Conservation (phyloP, 2,329 filamentous ascomycete species). For the Colletotrichum somersetense region DNA sequence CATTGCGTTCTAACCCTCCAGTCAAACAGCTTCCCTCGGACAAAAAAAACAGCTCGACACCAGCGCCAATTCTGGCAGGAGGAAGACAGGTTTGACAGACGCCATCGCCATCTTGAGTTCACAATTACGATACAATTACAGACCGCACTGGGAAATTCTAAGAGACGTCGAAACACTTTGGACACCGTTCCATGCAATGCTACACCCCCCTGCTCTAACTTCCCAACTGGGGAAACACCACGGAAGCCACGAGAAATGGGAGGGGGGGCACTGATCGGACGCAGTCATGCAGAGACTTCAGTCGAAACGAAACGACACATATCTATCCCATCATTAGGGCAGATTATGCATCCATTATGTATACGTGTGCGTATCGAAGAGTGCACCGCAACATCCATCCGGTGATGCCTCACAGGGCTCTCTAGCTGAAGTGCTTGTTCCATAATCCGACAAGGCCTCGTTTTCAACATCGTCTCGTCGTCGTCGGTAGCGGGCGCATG, state of each 20-base stretch:
- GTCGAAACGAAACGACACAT: conserved; percentile 35
- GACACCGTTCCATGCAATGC: conserved; percentile 6
- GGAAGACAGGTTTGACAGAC: conserved; percentile 31
- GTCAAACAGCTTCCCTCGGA: conserved; percentile 23
- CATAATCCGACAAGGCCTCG: conserved; percentile 21
- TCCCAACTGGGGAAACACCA: conserved; percentile 29
- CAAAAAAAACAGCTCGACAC: conserved; percentile 32
- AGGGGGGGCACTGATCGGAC: conserved; percentile 27
- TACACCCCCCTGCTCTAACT: neutral
- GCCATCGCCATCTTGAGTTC: conserved; percentile 22
- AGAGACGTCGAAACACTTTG: conserved; percentile 34
- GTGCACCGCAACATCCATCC: neutral
- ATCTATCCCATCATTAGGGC: conserved; percentile 4
- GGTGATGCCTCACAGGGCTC: conserved; percentile 1
- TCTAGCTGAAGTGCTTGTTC: neutral
- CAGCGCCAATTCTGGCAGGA: conserved; percentile 22
- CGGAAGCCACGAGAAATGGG: neutral
- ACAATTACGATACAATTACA: conserved; percentile 6
- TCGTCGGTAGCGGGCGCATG: conserved; percentile 5
- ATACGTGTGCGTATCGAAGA: neutral
- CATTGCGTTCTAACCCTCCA: conserved; percentile 10
- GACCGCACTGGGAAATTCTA: conserved; percentile 12
- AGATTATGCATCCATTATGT: neutral
- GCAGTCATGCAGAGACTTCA: conserved; percentile 28
- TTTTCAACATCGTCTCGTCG: conserved; percentile 12